A percentile compares a stretch with the other conserved stretches of the same genome.
Conservation (phyloP, 805 yeast genomes). For the Saccharomycopsis lassenensis region DNA sequence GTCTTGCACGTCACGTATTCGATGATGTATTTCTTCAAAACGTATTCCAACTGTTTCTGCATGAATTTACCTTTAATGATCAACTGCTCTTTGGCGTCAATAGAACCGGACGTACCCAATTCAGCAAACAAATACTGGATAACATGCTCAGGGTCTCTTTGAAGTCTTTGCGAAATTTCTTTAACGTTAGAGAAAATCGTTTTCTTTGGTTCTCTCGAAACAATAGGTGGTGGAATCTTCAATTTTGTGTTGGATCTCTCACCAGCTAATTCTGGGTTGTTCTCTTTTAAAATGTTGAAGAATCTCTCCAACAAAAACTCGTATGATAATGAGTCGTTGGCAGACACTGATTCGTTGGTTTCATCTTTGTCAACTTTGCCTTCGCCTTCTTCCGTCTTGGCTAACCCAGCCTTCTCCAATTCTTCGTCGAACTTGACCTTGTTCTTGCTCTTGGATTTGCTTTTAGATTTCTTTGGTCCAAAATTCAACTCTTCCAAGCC, state of each 20-base stretch:
- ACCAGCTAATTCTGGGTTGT: constrained; percentile 97
- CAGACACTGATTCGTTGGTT: constrained; percentile 5
- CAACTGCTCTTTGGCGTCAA: constrained; percentile 94
- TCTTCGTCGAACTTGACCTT: constrained; percentile 69
- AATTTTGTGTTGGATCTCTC: constrained; percentile 86
- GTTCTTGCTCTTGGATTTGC: constrained; percentile 71
- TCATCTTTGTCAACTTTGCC: constrained; percentile 24
- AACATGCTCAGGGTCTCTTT: constrained; percentile 93
- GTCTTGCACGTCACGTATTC: constrained; percentile 99
- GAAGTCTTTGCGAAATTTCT: constrained; percentile 86
- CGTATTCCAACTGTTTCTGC: constrained; percentile 95
- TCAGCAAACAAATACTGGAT: constrained; percentile 96
- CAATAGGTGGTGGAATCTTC: constrained; percentile 95
- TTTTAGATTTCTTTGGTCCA: constrained; percentile 31
- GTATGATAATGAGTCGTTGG: constrained; percentile 44
- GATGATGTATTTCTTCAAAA: constrained; percentile 88
- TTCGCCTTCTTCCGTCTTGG: constrained; percentile 61
- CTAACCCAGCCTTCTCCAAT: constrained; percentile 81
- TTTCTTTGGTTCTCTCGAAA: constrained; percentile 97
- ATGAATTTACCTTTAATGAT: constrained; percentile 97
- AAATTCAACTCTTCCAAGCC: constrained; percentile 11
- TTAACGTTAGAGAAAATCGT: constrained; percentile 93
- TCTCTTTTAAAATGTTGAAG: constrained; percentile 73
- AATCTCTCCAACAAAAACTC: constrained; percentile 72
- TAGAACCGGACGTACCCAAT: constrained; percentile 98